Evolutionary conservation across 2,329 filamentous ascomycete genomes (phyloP).

Genomic region (Anthostomella pinea): DNA sequence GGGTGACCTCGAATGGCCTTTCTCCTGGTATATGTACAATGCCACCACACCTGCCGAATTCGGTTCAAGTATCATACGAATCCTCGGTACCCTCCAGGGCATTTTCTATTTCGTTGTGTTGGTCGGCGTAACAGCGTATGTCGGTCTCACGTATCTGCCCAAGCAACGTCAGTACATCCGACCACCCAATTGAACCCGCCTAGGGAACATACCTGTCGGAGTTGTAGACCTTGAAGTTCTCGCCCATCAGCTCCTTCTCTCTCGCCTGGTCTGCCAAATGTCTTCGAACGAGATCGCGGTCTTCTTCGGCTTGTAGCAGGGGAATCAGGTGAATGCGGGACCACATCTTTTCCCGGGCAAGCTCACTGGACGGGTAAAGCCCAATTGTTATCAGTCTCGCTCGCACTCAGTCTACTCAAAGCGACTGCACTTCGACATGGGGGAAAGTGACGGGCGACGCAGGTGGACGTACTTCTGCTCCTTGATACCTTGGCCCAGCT

Average conservation of each 20-base stretch:
- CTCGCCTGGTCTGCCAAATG: constrained; percentile 82
- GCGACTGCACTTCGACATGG: too few species aligned
- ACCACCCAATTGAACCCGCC: neutral
- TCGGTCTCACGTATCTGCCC: constrained; percentile 74
- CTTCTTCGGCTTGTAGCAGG: constrained; percentile 91
- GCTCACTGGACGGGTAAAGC: constrained; percentile 62
- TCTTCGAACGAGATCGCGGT: constrained; percentile 88
- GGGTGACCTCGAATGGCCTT: too few species aligned
- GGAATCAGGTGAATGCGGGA: constrained; percentile 92
- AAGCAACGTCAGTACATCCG: constrained; percentile 11
- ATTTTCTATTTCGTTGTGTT: constrained; percentile 58
- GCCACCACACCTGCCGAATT: too few species aligned
- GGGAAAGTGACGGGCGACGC: too few species aligned
- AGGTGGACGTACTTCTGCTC: constrained; percentile 83
- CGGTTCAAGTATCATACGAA: too few species aligned
- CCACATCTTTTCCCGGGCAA: constrained; percentile 98
- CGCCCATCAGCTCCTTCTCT: constrained; percentile 86
- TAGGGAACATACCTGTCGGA: constrained; percentile 67
- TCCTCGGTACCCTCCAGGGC: too few species aligned
- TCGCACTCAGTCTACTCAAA: too few species aligned
- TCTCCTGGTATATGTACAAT: too few species aligned
- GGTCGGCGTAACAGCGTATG: constrained; percentile 70
- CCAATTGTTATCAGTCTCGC: constrained; percentile 4
- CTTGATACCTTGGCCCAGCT: constrained; percentile 74
- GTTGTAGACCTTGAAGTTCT: constrained; percentile 82